A percentile compares a stretch with the other conserved stretches of the same genome.
Evolutionary conservation across 768 basidiomycete genomes (phyloP).

Genomic region (Boletus barrowsii): DNA sequence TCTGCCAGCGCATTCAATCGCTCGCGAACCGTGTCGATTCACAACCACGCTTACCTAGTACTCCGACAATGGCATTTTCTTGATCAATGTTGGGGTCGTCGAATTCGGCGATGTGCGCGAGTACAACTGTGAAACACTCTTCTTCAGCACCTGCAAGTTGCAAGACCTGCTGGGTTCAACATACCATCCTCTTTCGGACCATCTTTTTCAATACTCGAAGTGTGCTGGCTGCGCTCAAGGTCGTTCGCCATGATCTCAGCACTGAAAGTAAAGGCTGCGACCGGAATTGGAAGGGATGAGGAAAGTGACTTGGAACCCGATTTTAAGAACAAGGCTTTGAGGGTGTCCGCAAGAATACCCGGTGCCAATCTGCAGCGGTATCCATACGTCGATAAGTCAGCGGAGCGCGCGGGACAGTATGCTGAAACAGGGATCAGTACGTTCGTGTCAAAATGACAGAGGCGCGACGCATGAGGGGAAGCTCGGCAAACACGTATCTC

Average conservation of each 20-base stretch:
- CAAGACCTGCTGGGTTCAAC: background rate
- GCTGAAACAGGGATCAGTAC: background rate
- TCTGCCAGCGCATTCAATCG: constrained; percentile 31
- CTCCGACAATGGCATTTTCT: constrained; percentile 11
- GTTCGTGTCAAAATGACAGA: background rate
- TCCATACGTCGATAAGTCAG: background rate
- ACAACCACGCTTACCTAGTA: constrained; percentile 13
- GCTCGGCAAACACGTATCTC: background rate
- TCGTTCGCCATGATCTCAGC: constrained; percentile 15
- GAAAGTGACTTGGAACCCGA: background rate
- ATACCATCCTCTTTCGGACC: constrained; percentile 7
- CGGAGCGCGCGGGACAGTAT: background rate
- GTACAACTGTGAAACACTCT: background rate
- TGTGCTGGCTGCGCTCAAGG: background rate
- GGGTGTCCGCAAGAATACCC: background rate
- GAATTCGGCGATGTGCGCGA: constrained; percentile 20
- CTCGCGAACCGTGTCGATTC: background rate
- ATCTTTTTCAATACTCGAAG: constrained; percentile 14
- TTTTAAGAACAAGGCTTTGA: background rate
- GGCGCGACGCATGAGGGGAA: background rate
- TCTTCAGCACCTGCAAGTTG: background rate
- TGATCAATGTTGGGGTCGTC: constrained; percentile 38
- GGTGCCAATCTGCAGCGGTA: background rate
- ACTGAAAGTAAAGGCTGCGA: background rate
- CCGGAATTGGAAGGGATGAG: background rate